phyloP scores from a whole-genome alignment of 257 asterid species.

The Primulina tabacum region DNA sequence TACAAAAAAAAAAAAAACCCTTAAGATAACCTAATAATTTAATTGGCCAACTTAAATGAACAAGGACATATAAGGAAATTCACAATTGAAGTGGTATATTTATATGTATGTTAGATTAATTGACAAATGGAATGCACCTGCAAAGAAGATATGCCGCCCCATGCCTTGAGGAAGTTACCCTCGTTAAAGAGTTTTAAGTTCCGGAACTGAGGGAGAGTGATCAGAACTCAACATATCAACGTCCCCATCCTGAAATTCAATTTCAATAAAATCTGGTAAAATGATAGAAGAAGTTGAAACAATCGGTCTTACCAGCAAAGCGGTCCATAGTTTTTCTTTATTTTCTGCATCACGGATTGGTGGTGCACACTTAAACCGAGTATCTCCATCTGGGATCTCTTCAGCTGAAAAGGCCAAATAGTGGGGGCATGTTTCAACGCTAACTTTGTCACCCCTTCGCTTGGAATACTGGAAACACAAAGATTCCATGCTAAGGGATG shows the following conservation, averaged over 20 bases:
- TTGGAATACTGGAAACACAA: slow-evolving; percentile 63
- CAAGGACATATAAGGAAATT: too few species aligned
- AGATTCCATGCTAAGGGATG: neutral
- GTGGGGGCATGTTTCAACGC: slow-evolving; percentile 97
- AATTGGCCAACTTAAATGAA: too few species aligned
- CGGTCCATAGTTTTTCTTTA: slow-evolving; percentile 71
- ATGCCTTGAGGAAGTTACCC: slow-evolving; percentile 87
- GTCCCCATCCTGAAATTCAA: slow-evolving; percentile 64
- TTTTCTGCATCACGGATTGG: slow-evolving; percentile 88
- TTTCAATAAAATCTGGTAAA: slow-evolving; percentile 5
- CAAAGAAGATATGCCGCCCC: slow-evolving; percentile 98
- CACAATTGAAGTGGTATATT: too few species aligned
- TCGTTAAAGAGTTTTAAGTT: slow-evolving; percentile 74
- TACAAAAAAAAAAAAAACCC: too few species aligned
- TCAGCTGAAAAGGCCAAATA: slow-evolving; percentile 96
- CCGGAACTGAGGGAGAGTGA: slow-evolving; percentile 88
- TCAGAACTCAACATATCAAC: slow-evolving; percentile 95
- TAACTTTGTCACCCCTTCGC: slow-evolving; percentile 71
- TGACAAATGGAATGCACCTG: slow-evolving; percentile 46
- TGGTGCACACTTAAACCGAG: slow-evolving; percentile 96
- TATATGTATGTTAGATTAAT: too few species aligned
- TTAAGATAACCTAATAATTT: too few species aligned
- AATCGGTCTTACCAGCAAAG: slow-evolving; percentile 53
- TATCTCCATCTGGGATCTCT: slow-evolving; percentile 89
- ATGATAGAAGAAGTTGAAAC: slow-evolving; percentile 5